phyloP scores from a whole-genome alignment of 2,329 filamentous ascomycete genomes.

The Xenoacremonium recifei region DNA sequence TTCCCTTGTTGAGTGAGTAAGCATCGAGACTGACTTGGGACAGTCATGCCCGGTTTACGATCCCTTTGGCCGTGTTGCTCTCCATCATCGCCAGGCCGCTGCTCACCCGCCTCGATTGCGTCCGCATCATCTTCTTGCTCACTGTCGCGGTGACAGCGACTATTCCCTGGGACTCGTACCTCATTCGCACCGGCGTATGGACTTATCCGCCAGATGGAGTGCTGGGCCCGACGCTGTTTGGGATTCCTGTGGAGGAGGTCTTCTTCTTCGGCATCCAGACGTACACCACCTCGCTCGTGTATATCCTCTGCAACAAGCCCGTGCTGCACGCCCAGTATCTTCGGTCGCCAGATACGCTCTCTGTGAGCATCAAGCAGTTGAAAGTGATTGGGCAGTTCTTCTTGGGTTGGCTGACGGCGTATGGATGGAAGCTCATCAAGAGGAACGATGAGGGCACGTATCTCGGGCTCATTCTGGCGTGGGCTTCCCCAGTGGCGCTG shows the following conservation, averaged over 20 bases:
- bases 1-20: not conserved
- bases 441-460: conserved; percentile 56
- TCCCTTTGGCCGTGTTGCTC: conserved; percentile 15
- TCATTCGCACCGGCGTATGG: conserved; percentile 68
- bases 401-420: conserved; percentile 30
- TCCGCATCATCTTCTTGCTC: conserved; percentile 17
- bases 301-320: conserved; percentile 65
- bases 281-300: conserved; percentile 68
- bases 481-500: conserved; percentile 65
- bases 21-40: not conserved
- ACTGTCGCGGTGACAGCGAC: conserved; percentile 60
- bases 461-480: conserved; percentile 66
- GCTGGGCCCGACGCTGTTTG: conserved; percentile 58
- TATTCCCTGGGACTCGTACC: conserved; percentile 74
- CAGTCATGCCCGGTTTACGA: conserved; percentile 23
- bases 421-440: not conserved
- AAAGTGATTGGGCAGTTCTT: conserved; percentile 49
- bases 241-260: conserved; percentile 69
- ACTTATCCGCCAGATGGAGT: conserved; percentile 67
- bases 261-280: conserved; percentile 80
- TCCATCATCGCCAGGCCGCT: conserved; percentile 14
- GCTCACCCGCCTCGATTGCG: conserved; percentile 15
- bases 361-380: conserved; percentile 18
- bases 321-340: conserved; percentile 50
- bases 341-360: conserved; percentile 1